Percentiles rank a stretch among this genome's conserved stretches.
phyloP scores from a whole-genome alignment of 495 filamentous ascomycete species.

The Xylaria flabelliformis region DNA sequence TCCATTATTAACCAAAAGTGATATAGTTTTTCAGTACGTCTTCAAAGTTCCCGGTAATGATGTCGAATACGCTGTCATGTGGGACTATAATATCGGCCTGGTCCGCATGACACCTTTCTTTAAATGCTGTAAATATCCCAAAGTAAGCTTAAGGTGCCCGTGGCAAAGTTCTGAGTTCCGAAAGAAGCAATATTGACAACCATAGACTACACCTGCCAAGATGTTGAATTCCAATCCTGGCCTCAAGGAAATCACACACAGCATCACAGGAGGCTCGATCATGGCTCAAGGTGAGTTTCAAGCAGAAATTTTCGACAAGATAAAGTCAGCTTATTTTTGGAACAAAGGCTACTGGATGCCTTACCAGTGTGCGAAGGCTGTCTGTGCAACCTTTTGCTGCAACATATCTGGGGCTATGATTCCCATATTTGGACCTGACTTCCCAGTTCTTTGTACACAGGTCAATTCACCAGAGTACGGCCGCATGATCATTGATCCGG shows the following conservation, averaged over 20 bases:
- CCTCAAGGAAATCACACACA: slow-evolving; percentile 83
- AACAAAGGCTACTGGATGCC: slow-evolving; percentile 94
- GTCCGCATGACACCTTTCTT: slow-evolving; percentile 95
- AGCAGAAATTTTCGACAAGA: neutral
- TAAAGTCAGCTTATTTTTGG: slow-evolving; percentile 9
- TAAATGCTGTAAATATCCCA: slow-evolving; percentile 84
- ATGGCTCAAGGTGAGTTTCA: slow-evolving; percentile 78
- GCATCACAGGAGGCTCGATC: slow-evolving; percentile 91
- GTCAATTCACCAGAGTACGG: slow-evolving; percentile 62
- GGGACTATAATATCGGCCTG: slow-evolving; percentile 97
- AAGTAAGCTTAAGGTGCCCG: slow-evolving; percentile 59
- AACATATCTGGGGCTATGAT: slow-evolving; percentile 83
- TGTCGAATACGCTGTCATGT: slow-evolving; percentile 79
- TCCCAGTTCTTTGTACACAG: slow-evolving; percentile 73
- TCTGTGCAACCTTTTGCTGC: slow-evolving; percentile 88
- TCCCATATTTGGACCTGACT: slow-evolving; percentile 84
- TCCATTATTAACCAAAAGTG: slow-evolving; percentile 28
- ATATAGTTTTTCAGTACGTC: slow-evolving; percentile 86
- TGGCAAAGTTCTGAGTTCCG: neutral
- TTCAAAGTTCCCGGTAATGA: slow-evolving; percentile 76
- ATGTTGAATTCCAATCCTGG: slow-evolving; percentile 80
- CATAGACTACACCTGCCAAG: slow-evolving; percentile 82
- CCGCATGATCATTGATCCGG: slow-evolving; percentile 70
- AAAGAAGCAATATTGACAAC: slow-evolving; percentile 27
- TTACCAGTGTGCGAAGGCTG: slow-evolving; percentile 78